Base-by-base conservation (phyloP, 75 land plant genomes). In the Pinus tabuliformis region DNA sequence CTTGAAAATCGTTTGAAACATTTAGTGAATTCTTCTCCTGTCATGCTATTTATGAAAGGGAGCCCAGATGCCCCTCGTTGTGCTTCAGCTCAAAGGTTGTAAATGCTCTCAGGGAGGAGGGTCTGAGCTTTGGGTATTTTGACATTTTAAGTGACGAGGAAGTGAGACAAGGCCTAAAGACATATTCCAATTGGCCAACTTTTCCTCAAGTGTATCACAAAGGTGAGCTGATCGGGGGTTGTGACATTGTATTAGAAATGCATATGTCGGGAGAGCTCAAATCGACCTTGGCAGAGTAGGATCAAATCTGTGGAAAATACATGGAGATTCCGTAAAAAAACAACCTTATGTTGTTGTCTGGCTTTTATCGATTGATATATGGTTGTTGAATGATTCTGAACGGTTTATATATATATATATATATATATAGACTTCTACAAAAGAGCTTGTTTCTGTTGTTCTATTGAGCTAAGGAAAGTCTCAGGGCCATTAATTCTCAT, bases 1-100 rank as follows among this genome's bases (percentile, higher is more conserved):
- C 68, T 89, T 37, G 91, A 95, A 42, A 83, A 82, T 20, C 91
- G 90, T 5, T 63, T 95, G 71, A 92, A 82, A 76, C 86, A 81
- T 5, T 59, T 95, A 54, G 62, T 89, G 9, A 74, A 70, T 22
- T 87, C 92, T 58, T 89, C 95, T 54, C 77, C 87, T 5, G 73
- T 83, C 9, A 93, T 91, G 91, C 86, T 91, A 20, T 89, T 91
- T 77, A 91, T 93, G 96, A 91, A 93, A 79, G 96, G 96, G 61
- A 87, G 80, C 16, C 91, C 93, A 5, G 90, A 93, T 73, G 88
- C 83, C 39, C 96, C 93, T 1, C 72, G 80, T 26, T 95, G 96
- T 73, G 98, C 22, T 95, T 95, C 82, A 95, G 98, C 84, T 82
- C 86, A 6, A 95, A 95, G 62, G 98, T 95, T 63, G 95, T 93